These are phyloP conservation scores for Fusarium globosum DNA, from an alignment of 2,329 filamentous ascomycete species.

Conservation along the genomic window DNA sequence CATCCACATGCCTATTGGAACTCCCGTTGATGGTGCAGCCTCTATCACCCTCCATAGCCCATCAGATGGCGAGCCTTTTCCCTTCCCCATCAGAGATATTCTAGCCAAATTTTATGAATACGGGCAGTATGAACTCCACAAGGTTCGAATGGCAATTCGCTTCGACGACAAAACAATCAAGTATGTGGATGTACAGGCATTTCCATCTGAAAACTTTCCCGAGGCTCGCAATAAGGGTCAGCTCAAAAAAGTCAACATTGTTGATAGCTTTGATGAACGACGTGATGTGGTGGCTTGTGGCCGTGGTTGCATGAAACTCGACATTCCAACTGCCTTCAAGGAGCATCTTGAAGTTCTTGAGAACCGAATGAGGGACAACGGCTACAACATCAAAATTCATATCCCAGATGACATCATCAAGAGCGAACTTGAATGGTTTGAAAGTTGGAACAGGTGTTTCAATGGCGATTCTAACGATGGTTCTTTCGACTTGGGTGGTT, in stretches of 20 bases:
- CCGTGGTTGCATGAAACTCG: fast-evolving
- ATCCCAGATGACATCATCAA: neutral
- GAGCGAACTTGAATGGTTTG: neutral
- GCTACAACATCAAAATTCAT: neutral
- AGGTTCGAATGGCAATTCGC: neutral
- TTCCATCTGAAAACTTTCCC: neutral
- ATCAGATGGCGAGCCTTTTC: neutral
- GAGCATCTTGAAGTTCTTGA: neutral
- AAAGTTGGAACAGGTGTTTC: fast-evolving
- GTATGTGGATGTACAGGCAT: neutral
- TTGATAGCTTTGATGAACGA: neutral
- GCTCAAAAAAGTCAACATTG: neutral
- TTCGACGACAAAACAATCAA: neutral
- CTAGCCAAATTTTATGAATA: neutral
- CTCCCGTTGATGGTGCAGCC: neutral
- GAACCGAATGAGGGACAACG: neutral
- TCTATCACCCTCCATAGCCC: neutral
- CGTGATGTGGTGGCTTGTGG: fast-evolving
- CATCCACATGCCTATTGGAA: too few relatives aligned
- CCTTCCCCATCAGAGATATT: neutral
- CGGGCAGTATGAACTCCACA: neutral
- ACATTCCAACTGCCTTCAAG: neutral
- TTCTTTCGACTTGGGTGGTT: neutral
- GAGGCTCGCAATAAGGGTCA: fast-evolving
- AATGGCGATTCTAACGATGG: fast-evolving